Conservation (phyloP, 164 flowering plant genomes). For the Euptelea pleiosperma region DNA sequence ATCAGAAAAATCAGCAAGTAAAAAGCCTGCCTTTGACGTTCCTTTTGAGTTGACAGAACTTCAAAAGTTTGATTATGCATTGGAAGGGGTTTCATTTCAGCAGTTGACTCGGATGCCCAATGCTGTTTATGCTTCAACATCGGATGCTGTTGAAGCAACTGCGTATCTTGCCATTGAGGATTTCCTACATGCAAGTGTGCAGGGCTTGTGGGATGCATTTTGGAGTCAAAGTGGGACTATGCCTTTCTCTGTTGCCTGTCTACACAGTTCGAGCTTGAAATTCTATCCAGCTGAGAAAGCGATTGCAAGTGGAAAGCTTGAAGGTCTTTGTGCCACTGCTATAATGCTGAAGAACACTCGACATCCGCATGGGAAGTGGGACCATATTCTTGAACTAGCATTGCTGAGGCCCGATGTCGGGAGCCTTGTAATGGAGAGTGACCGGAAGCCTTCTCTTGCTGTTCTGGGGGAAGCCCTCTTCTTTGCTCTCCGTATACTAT, state of each 20-base stretch:
- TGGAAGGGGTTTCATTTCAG: conserved; percentile 82
- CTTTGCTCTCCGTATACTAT: conserved; percentile 64
- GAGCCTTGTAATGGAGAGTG: conserved; percentile 38
- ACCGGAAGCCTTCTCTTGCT: conserved; percentile 50
- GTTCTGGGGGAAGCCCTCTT: conserved; percentile 78
- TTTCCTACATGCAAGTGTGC: conserved; percentile 76
- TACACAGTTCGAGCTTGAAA: conserved; percentile 49
- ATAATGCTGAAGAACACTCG: conserved; percentile 56
- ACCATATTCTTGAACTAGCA: conserved; percentile 74
- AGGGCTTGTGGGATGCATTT: conserved; percentile 92
- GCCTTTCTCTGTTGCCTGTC: conserved; percentile 74
- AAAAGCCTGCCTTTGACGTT: conserved; percentile 46
- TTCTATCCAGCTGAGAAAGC: conserved; percentile 86
- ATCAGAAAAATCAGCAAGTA: conserved; percentile 30
- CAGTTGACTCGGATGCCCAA: conserved; percentile 91
- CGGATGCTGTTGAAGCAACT: conserved; percentile 64
- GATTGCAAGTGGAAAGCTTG: conserved; percentile 66
- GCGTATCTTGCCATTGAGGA: conserved; percentile 90
- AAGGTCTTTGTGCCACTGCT: conserved; percentile 74
- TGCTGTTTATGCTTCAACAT: conserved; percentile 73
- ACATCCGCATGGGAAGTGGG: conserved; percentile 84
- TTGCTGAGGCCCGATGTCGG: conserved; percentile 66
- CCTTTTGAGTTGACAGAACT: conserved; percentile 84
- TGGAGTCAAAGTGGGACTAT: conserved; percentile 68
- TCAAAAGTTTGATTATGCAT: conserved; percentile 89